A percentile compares a stretch with the other conserved stretches of the same genome.
Evolutionary conservation across 2,329 filamentous ascomycete species (phyloP).

Genomic region (Penicillium sp.): DNA sequence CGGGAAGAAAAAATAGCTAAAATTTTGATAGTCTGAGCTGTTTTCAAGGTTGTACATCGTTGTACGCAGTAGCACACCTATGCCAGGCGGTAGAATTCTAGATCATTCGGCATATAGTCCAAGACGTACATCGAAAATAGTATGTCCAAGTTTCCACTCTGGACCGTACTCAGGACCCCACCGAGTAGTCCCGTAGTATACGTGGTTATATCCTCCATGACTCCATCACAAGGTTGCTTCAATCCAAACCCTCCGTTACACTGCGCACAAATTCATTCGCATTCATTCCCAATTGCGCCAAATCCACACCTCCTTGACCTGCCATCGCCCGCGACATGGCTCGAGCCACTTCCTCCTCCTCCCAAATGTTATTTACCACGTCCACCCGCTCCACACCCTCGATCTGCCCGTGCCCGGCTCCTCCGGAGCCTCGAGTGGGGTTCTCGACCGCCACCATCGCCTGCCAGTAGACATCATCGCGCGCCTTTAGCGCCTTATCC

Average conservation of each 20-base stretch:
- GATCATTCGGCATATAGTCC: too few relatives aligned
- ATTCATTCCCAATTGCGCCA: constrained; percentile 47
- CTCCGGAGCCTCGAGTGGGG: constrained; percentile 58
- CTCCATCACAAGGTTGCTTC: neutral
- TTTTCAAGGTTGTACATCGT: too few relatives aligned
- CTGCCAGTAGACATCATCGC: constrained; percentile 74
- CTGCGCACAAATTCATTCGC: constrained; percentile 50
- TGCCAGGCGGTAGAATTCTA: too few relatives aligned
- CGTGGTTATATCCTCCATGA: neutral
- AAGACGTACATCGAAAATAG: neutral
- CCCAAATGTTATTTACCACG: constrained; percentile 58
- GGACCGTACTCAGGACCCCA: neutral
- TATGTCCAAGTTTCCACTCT: neutral
- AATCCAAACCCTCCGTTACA: constrained; percentile 46
- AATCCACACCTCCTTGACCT: constrained; percentile 57
- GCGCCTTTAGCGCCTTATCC: constrained; percentile 70
- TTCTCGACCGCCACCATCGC: constrained; percentile 63
- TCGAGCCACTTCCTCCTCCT: constrained; percentile 66
- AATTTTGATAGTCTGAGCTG: neutral
- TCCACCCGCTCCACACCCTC: constrained; percentile 60
- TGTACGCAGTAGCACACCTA: too few relatives aligned
- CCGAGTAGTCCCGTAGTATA: neutral
- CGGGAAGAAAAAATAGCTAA: neutral
- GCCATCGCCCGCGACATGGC: constrained; percentile 78
- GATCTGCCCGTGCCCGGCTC: constrained; percentile 74